These are phyloP conservation scores for Monosporascus sp. DNA, from an alignment of 2,329 filamentous ascomycete genomes.

Conservation along the genomic window DNA sequence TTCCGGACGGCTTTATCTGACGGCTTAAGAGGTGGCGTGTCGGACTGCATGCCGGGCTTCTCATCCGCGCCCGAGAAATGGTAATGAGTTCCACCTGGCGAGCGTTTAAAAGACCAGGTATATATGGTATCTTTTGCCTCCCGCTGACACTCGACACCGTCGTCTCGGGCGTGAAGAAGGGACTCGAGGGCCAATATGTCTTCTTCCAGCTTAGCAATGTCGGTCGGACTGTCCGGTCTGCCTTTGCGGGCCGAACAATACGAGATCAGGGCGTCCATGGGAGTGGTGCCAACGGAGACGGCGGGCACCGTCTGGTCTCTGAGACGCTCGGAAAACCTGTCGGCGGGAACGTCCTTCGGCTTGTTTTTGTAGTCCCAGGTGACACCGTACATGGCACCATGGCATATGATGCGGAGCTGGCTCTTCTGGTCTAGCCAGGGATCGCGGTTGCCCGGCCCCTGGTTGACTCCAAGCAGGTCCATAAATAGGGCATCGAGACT, in stretches of 20 bases:
- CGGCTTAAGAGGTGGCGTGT: no score
- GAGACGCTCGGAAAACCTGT: slow-evolving; percentile 9
- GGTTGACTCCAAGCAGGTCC: no score
- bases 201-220: slow-evolving; percentile 17
- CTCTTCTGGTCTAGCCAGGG: slow-evolving; percentile 10
- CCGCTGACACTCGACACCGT: slow-evolving; percentile 25
- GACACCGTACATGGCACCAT: slow-evolving; percentile 34
- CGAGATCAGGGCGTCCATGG: slow-evolving; percentile 31
- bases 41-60: no score
- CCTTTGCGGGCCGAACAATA: slow-evolving; percentile 20
- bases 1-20: background rate
- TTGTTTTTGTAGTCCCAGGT: slow-evolving; percentile 24
- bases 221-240: no score
- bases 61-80: slow-evolving; percentile 15
- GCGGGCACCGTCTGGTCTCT: slow-evolving; percentile 11
- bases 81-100: slow-evolving; percentile 21
- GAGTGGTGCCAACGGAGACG: slow-evolving; percentile 31
- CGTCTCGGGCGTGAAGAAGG: slow-evolving; percentile 23
- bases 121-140: slow-evolving; percentile 25
- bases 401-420: slow-evolving; percentile 20
- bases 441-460: no score
- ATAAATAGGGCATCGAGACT: no score
- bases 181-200: slow-evolving; percentile 22
- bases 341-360: slow-evolving; percentile 26
- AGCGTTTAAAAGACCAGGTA: slow-evolving; percentile 23